Evolutionary conservation across 768 basidiomycete species (phyloP), one percentile per base, ranked within the genome.

Genomic region (Agaricus blazei): DNA sequence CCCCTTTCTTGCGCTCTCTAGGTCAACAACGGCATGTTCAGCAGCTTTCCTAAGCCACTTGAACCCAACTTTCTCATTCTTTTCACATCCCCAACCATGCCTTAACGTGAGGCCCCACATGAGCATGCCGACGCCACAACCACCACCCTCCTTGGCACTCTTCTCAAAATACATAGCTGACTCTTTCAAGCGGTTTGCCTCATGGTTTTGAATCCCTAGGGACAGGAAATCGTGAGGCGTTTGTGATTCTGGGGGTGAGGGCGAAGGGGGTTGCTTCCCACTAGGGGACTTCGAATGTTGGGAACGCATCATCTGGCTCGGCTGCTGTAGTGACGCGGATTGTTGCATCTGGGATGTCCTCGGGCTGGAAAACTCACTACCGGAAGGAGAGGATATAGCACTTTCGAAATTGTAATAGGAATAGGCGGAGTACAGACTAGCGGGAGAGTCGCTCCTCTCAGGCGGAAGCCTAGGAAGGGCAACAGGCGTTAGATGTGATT

Each of bases 61-160:
- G 70, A 94, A 95, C 8, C 83, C 93, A 38, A 74, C 70, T 67
- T 78, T 82, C 68, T 93, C 90, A 62, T 92, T 83, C 77, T 88
- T 85, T 65, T 77, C 71, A 60, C 85, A 84, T 2, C 93, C 93
- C 93, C 93, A 96, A 1, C 92, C 93, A 66, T 93, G 90, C 50
- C 93, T 75, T 63, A 93, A 71, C 29, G 90, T 75, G 41, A 96
- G 72, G 0, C 93, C 93, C 80, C 88, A 94, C 89, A 96, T 92
- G 57, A 95, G 69, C 91, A 93, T 94, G 15, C 93, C 93, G 3
- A 91, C 84, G 1, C 87, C 87, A 63, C 88, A 93, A 1, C 91
- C 93, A 1, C 92, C 92, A 49, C 76, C 71, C 58, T 81, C 73
- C 51, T 75, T 88, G 9, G 90, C 90, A 45, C 85, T 83, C 69